Conservation (phyloP, 2,329 filamentous ascomycete genomes). For the Beauveria australis region DNA sequence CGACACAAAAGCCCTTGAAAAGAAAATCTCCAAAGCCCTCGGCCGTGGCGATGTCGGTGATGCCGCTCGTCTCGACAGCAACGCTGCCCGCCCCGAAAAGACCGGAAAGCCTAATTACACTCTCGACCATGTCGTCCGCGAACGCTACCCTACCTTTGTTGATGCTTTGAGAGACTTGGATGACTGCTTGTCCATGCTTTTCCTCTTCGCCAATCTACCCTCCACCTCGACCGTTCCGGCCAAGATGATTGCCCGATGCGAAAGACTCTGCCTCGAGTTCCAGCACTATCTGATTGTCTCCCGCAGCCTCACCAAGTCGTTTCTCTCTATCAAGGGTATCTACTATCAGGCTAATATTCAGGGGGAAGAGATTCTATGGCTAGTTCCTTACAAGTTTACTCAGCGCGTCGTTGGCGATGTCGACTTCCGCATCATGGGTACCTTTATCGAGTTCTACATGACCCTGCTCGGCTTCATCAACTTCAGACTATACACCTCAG, state of each 20-base stretch:
- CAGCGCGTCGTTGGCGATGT: constrained; percentile 89
- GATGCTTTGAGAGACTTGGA: constrained; percentile 92
- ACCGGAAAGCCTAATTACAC: constrained; percentile 84
- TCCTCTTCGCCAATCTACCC: constrained; percentile 93
- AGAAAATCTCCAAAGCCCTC: constrained; percentile 91
- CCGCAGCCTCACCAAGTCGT: constrained; percentile 87
- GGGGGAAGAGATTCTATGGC: constrained; percentile 93
- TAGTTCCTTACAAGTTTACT: constrained; percentile 97
- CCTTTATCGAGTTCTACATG: constrained; percentile 98
- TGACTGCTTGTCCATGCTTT: constrained; percentile 93
- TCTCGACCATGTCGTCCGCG: constrained; percentile 93
- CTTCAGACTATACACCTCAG: constrained; percentile 83
- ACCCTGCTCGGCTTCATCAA: constrained; percentile 94
- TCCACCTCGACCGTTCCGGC: constrained; percentile 82
- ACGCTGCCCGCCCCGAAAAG: constrained; percentile 82
- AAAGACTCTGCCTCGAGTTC: constrained; percentile 89
- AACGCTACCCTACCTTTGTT: constrained; percentile 94
- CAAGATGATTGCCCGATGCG: constrained; percentile 93
- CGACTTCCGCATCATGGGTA: constrained; percentile 98
- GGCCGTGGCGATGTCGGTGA: constrained; percentile 86
- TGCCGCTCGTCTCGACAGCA: constrained; percentile 76
- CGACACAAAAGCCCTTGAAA: constrained; percentile 92
- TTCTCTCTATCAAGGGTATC: constrained; percentile 97
- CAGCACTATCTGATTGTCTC: constrained; percentile 95
- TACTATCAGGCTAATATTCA: constrained; percentile 98